These are phyloP conservation scores for Daldinia grandis DNA, from an alignment of 495 filamentous ascomycete species.

Conservation along the genomic window DNA sequence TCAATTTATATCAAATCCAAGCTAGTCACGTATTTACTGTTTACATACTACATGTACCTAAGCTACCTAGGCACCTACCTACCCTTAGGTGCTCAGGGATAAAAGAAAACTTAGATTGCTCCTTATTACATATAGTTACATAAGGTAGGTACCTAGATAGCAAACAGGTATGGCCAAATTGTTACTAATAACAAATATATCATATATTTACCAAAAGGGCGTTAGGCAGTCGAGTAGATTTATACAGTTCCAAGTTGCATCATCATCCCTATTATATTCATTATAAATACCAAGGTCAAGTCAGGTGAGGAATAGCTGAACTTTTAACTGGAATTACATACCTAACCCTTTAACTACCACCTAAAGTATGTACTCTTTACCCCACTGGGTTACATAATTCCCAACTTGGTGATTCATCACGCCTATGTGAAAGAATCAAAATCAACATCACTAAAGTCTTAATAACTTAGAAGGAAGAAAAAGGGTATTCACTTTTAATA, in stretches of 20 bases:
- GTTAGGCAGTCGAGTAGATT: neutral
- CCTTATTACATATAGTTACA: too few relatives aligned
- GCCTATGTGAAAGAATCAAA: neutral
- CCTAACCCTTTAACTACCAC: neutral
- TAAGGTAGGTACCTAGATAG: too few relatives aligned
- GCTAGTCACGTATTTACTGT: neutral
- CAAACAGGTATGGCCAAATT: neutral
- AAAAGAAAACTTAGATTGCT: neutral
- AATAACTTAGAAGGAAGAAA: neutral
- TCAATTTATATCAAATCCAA: slow-evolving; percentile 1
- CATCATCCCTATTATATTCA: neutral
- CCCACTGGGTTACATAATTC: neutral
- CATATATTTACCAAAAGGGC: neutral
- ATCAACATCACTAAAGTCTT: neutral
- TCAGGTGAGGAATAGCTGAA: neutral
- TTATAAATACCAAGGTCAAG: neutral
- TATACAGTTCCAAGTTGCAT: neutral
- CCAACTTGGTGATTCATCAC: neutral
- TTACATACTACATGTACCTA: too few relatives aligned
- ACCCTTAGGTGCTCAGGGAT: neutral
- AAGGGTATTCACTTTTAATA: neutral
- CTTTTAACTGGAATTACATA: neutral
- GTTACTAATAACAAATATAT: neutral
- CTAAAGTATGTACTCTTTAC: neutral
- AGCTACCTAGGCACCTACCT: too few relatives aligned